Conservation (phyloP, 768 basidiomycete species). For the Harrya chromipes region DNA sequence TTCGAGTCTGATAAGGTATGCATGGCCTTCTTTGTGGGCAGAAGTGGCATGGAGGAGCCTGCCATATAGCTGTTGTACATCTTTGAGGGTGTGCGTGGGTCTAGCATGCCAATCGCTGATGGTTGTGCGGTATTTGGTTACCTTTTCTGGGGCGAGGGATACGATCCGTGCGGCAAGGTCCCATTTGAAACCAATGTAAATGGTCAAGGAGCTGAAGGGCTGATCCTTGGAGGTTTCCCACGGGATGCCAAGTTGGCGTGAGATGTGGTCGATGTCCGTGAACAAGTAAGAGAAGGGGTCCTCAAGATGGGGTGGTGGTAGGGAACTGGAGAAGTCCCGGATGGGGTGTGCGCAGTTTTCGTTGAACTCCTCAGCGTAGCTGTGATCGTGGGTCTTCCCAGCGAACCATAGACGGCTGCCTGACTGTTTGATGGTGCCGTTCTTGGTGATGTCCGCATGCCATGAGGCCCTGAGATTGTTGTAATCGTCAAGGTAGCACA, state of each 20-base stretch:
- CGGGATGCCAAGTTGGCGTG: not conserved
- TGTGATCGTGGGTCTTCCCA: not conserved
- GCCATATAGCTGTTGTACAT: slow-evolving; percentile 3
- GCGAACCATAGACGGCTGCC: slow-evolving; percentile 6
- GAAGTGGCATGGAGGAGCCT: slow-evolving; percentile 12
- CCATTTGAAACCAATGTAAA: slow-evolving; percentile 35
- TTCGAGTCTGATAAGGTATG: slow-evolving; percentile 42
- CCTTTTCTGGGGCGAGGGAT: slow-evolving; percentile 19
- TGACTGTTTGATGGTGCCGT: not conserved
- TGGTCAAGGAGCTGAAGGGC: not conserved
- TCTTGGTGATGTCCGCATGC: not conserved
- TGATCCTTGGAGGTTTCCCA: slow-evolving; percentile 14
- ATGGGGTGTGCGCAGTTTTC: not conserved
- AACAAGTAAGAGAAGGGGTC: not conserved
- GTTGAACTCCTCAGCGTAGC: not conserved
- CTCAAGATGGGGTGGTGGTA: not conserved
- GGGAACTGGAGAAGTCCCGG: not conserved
- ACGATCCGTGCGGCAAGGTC: slow-evolving; percentile 22
- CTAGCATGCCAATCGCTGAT: not conserved
- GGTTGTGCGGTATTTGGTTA: not conserved
- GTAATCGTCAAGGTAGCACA: not conserved
- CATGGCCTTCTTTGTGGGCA: slow-evolving; percentile 29
- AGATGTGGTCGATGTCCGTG: not conserved
- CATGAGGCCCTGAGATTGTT: not conserved
- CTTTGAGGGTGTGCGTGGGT: not conserved